Evolutionary conservation across 495 filamentous ascomycete species (phyloP).

Genomic region (Bathelium albidoporum): DNA sequence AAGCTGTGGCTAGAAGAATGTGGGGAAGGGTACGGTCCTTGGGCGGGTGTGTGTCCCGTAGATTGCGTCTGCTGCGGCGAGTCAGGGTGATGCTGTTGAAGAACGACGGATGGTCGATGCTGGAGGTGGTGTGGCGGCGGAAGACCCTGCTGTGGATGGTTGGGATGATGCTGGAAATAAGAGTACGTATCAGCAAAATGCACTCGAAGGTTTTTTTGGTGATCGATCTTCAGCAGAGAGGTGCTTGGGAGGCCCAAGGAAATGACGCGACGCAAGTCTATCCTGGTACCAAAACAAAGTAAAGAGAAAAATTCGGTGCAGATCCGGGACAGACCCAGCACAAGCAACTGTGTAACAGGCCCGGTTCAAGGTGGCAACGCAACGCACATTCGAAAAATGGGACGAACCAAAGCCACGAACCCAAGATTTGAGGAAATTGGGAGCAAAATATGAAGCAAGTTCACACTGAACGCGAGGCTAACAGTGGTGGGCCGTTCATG

Average conservation of each 20-base stretch:
- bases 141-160: slow-evolving; percentile 29
- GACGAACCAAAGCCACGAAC: not conserved
- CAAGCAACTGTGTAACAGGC: not conserved
- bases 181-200: slow-evolving; percentile 16
- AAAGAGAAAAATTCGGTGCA: not conserved
- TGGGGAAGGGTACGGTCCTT: slow-evolving; percentile 32
- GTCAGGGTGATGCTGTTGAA: slow-evolving; percentile 31
- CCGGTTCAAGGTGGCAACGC: not conserved
- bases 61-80: slow-evolving; percentile 29
- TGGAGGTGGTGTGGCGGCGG: slow-evolving; percentile 32
- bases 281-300: not conserved
- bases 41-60: slow-evolving; percentile 22
- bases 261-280: not conserved
- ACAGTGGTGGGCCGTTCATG: not conserved
- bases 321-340: not conserved
- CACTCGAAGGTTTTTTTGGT: not conserved
- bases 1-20: slow-evolving; percentile 28
- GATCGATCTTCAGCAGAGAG: not conserved
- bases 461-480: not conserved
- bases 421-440: not conserved
- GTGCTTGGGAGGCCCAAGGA: not conserved
- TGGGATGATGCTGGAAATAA: slow-evolving; percentile 30
- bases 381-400: not conserved
- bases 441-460: not conserved
- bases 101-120: slow-evolving; percentile 25